phyloP scores from a whole-genome alignment of 2,329 filamentous ascomycete species.

The Arthrobotrys musiformis region DNA sequence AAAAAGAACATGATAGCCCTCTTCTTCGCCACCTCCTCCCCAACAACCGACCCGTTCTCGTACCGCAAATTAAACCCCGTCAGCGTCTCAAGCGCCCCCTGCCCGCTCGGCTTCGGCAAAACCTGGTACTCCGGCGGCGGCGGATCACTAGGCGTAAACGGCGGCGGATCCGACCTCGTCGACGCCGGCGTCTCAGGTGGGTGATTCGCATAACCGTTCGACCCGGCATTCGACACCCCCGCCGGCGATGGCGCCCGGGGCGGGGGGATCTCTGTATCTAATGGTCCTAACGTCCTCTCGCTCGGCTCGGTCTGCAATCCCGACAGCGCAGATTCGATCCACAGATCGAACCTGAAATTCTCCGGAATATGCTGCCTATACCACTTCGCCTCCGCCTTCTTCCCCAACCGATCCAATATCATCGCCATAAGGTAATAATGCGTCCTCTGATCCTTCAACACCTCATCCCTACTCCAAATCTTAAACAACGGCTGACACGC shows the following conservation, averaged over 20 bases:
- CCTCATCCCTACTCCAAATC: constrained; percentile 52
- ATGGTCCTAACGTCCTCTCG: constrained; percentile 18
- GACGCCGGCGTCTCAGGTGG: constrained; percentile 45
- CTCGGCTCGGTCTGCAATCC: constrained; percentile 44
- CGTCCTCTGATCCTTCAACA: constrained; percentile 53
- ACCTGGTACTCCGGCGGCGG: constrained; percentile 50
- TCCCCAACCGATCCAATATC: constrained; percentile 49
- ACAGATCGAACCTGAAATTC: constrained; percentile 50
- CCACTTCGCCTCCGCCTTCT: constrained; percentile 53
- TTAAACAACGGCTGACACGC: constrained; percentile 52
- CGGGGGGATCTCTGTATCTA: constrained; percentile 25
- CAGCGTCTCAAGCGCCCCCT: constrained; percentile 33
- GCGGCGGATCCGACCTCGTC: constrained; percentile 38
- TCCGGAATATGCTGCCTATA: constrained; percentile 53
- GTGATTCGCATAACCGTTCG: constrained; percentile 31
- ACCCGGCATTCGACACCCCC: not conserved
- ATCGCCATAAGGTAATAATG: constrained; percentile 55
- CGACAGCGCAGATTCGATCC: constrained; percentile 49
- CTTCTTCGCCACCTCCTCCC: constrained; percentile 54
- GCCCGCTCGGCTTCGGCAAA: constrained; percentile 11
- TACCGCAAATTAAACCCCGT: constrained; percentile 48
- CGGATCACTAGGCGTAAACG: constrained; percentile 51
- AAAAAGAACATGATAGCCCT: constrained; percentile 53
- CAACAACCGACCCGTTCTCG: constrained; percentile 34
- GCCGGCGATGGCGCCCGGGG: constrained; percentile 30